Percentiles rank a stretch among this genome's conserved stretches.
Conservation (phyloP, 2,329 filamentous ascomycete genomes). For the Dryadomyces quercus-mongolicae region DNA sequence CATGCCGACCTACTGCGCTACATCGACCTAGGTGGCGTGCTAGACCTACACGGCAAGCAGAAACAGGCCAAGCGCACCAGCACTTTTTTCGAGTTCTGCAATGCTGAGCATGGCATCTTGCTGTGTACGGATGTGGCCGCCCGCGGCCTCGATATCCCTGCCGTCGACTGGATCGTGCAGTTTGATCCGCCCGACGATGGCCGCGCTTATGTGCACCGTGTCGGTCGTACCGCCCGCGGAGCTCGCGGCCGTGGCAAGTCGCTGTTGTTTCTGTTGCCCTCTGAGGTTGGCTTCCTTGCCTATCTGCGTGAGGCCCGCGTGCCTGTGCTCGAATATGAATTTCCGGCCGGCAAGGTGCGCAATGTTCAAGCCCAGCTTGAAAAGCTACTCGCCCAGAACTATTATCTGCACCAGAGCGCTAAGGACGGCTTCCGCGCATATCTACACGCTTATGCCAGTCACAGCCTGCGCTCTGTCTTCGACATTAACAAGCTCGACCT, state of each 20-base stretch:
- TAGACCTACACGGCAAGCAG: constrained; percentile 85
- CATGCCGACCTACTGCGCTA: constrained; percentile 93
- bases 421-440: constrained; percentile 78
- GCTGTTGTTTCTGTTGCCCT: constrained; percentile 86
- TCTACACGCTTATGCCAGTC: constrained; percentile 87
- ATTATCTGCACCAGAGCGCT: constrained; percentile 84
- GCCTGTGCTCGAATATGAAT: constrained; percentile 91
- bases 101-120: constrained; percentile 66
- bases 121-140: constrained; percentile 97
- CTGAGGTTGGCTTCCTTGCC: constrained; percentile 81
- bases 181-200: constrained; percentile 91
- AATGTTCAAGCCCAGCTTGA: constrained; percentile 87
- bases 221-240: constrained; percentile 86
- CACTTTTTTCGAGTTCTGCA: constrained; percentile 89
- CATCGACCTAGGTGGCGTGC: constrained; percentile 65
- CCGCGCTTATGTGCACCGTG: constrained; percentile 86
- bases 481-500: constrained; percentile 74
- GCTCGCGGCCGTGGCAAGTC: constrained; percentile 73
- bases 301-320: constrained; percentile 87
- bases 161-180: constrained; percentile 93
- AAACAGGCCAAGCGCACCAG: constrained; percentile 95
- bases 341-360: constrained; percentile 81
- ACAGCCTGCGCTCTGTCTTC: constrained; percentile 71
- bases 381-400: constrained; percentile 88
- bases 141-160: constrained; percentile 83